phyloP scores from a whole-genome alignment of 495 filamentous ascomycete genomes.

The Aspergillus mulundensis region DNA sequence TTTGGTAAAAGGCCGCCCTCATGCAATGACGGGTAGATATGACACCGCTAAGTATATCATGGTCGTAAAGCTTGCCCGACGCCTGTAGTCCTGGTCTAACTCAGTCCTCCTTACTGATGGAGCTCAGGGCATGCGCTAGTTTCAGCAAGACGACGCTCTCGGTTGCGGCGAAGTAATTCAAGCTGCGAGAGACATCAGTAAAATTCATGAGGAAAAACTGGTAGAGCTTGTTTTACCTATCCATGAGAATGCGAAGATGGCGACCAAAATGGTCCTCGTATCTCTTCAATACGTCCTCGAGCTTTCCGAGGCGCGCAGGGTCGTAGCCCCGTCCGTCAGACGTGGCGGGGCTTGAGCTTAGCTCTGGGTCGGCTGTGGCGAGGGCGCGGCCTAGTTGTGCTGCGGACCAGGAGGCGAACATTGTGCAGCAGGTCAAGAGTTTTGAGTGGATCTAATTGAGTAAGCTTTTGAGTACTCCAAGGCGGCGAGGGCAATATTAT shows the following conservation, averaged over 20 bases:
- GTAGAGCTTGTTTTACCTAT: slow-evolving; percentile 53
- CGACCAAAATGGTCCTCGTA: slow-evolving; percentile 90
- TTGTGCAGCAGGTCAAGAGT: slow-evolving; percentile 83
- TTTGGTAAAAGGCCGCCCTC: too few species aligned
- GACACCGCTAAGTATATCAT: background rate
- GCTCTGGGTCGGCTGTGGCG: slow-evolving; percentile 69
- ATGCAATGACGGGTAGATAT: too few species aligned
- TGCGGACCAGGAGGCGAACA: slow-evolving; percentile 84
- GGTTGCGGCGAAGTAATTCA: slow-evolving; percentile 96
- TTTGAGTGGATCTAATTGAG: slow-evolving; percentile 84
- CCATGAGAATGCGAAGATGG: slow-evolving; percentile 86
- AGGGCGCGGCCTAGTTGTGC: slow-evolving; percentile 71
- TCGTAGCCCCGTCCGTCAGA: slow-evolving; percentile 47
- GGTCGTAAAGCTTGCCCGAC: background rate
- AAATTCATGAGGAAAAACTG: background rate
- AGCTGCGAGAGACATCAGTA: slow-evolving; percentile 18
- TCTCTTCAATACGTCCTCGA: slow-evolving; percentile 77
- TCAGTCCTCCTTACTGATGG: slow-evolving; percentile 45
- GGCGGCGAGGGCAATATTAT: too few species aligned
- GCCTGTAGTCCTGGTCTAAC: background rate
- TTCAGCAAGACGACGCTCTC: slow-evolving; percentile 93
- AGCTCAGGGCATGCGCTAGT: slow-evolving; percentile 51
- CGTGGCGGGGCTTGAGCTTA: slow-evolving; percentile 44
- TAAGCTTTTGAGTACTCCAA: background rate
- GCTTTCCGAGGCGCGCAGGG: slow-evolving; percentile 64